phyloP scores from a whole-genome alignment of 2,329 filamentous ascomycete genomes.

The Decorospora gaudefroyi region DNA sequence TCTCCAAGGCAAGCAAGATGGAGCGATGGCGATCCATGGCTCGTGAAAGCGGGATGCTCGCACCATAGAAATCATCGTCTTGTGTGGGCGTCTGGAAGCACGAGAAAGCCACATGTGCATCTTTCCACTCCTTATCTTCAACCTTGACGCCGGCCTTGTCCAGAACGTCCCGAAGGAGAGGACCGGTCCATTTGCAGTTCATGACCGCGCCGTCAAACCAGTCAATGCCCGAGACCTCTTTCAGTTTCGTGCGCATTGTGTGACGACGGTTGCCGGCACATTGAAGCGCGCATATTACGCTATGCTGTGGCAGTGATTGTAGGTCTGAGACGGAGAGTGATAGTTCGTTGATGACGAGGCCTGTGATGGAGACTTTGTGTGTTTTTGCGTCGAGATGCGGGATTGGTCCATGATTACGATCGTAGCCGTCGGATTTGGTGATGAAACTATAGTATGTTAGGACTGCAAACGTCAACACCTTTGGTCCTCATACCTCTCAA shows the following conservation, averaged over 20 bases:
- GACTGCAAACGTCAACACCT: background rate
- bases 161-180: conserved; percentile 59
- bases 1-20: conserved; percentile 45
- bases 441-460: conserved; percentile 51
- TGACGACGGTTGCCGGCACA: conserved; percentile 65
- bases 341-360: conserved; percentile 53
- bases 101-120: conserved; percentile 60
- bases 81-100: conserved; percentile 59
- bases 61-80: conserved; percentile 64
- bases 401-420: conserved; percentile 62
- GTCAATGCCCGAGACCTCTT: conserved; percentile 63
- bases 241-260: conserved; percentile 63
- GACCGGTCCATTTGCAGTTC: conserved; percentile 62
- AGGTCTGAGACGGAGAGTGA: conserved; percentile 56
- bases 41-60: conserved; percentile 53
- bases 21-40: conserved; percentile 25
- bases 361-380: conserved; percentile 56
- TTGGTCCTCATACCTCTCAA: conserved; percentile 47
- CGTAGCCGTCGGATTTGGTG: conserved; percentile 56
- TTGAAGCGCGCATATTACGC: conserved; percentile 61
- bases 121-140: conserved; percentile 31
- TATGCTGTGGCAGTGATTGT: conserved; percentile 57
- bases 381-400: conserved; percentile 52
- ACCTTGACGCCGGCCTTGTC: conserved; percentile 51
- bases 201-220: conserved; percentile 65